Base-by-base conservation (phyloP, 2,329 filamentous ascomycete genomes). In the Aspergillus sp. region DNA sequence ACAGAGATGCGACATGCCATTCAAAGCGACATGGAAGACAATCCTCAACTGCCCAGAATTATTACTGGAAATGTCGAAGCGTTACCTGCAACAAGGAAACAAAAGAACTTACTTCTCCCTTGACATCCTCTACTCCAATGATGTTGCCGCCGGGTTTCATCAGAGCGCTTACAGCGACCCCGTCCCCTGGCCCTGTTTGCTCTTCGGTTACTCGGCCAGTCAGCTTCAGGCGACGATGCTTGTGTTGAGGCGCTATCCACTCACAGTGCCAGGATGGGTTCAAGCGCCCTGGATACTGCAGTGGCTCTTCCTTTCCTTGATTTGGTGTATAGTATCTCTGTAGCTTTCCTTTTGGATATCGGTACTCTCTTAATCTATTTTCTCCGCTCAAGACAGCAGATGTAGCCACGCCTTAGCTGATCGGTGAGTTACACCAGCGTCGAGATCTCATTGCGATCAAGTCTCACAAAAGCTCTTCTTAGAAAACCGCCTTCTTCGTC, bases 111-210 rank as follows among this genome's bases (percentile, higher is more conserved):
- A n/a, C n/a, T n/a, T n/a, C n/a, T n/a, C n/a, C n/a, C n/a, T n/a
- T n/a, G n/a, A n/a, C n/a, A n/a, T n/a, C n/a, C n/a, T n/a, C n/a
- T 17, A n/a, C 16, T n/a, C 15, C 35, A 26, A 29, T 27, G 24
- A n/a, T 25, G 26, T 43, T 43, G 33, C 37, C 37, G 37, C 39
- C 28, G 33, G 24, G 51, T 56, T 52, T 55, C 49, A 54, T 33
- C 32, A 39, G 30, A 37, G 55, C 54, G 55, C 54, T 35, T 51
- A 48, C 39, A 43, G 33, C 24, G 26, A 27, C 36, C 32, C 28
- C 37, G 34, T 43, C 41, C 41, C 37, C 24, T 36, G 26, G 17
- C 29, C 29, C n/a, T n/a, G n/a, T n/a, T 20, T 11, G 16, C 28
- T 24, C 26, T 24, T 37, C 34, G 27, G 32, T 29, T 26, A 29